Evolutionary conservation across 257 asterid species (phyloP).

Genomic region (Cynanchum wilfordii): DNA sequence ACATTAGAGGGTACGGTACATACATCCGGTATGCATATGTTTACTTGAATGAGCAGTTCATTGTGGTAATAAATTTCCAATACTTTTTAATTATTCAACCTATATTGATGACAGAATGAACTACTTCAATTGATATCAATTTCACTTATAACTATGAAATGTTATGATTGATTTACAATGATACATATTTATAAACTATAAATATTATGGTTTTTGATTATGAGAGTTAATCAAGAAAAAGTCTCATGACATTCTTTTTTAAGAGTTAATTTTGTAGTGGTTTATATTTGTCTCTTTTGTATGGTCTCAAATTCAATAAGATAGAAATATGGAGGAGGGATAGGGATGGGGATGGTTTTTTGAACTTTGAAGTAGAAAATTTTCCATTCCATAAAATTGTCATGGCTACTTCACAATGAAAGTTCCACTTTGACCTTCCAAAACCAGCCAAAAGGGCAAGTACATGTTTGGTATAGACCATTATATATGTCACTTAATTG

Average conservation of each 20-base stretch:
- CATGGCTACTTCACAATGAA: background rate
- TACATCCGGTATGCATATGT: background rate
- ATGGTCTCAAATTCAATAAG: too few species aligned
- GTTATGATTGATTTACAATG: too few species aligned
- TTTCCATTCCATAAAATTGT: background rate
- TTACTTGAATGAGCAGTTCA: background rate
- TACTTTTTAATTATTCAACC: too few species aligned
- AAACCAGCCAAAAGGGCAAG: constrained; percentile 33
- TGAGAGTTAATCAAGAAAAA: too few species aligned
- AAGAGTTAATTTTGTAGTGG: too few species aligned
- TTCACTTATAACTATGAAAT: too few species aligned
- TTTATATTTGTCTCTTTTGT: too few species aligned
- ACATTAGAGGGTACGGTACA: background rate
- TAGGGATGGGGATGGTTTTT: background rate
- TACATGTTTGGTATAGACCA: constrained; percentile 22
- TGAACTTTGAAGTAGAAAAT: background rate
- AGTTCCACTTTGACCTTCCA: constrained; percentile 33
- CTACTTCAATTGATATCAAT: too few species aligned
- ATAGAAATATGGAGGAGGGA: background rate
- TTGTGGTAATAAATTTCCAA: background rate
- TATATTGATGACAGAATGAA: too few species aligned
- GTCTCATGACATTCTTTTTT: too few species aligned
- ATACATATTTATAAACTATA: too few species aligned
- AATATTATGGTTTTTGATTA: too few species aligned
- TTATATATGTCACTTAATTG: background rate